Percentiles rank a stretch among this genome's conserved stretches.
These are phyloP conservation scores for Canavalia gladiata DNA, from an alignment of 306 rosid genomes.

Conservation along the genomic window DNA sequence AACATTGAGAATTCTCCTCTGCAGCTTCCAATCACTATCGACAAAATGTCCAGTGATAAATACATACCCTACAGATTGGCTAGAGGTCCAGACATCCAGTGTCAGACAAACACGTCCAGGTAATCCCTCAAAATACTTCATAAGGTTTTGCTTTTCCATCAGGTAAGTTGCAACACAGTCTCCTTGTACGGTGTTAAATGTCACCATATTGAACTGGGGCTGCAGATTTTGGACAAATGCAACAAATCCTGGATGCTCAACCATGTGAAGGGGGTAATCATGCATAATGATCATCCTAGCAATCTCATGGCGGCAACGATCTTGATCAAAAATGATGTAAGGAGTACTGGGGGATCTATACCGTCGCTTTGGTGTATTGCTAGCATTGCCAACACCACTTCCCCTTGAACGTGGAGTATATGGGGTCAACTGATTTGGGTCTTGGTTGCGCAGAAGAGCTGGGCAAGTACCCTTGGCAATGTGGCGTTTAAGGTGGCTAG, in stretches of 20 bases:
- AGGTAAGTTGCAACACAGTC: conserved; percentile 94
- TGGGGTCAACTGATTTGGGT: conserved; percentile 64
- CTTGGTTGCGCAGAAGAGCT: conserved; percentile 77
- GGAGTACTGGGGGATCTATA: conserved; percentile 75
- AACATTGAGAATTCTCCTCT: conserved; percentile 85
- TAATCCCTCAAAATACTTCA: conserved; percentile 71
- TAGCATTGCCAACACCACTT: conserved; percentile 54
- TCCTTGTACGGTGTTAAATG: conserved; percentile 93
- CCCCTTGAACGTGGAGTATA: conserved; percentile 69
- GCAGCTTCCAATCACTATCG: conserved; percentile 91
- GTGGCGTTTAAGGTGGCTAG: conserved; percentile 97
- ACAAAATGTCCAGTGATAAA: conserved; percentile 90
- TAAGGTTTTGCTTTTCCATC: conserved; percentile 74
- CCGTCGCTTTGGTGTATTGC: conserved; percentile 76
- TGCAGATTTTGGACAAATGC: conserved; percentile 89
- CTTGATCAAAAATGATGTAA: conserved; percentile 74
- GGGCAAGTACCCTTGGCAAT: conserved; percentile 93
- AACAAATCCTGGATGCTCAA: conserved; percentile 92
- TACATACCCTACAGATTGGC: conserved; percentile 86
- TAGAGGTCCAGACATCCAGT: conserved; percentile 84
- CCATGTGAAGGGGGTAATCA: conserved; percentile 97
- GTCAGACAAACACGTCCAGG: conserved; percentile 93
- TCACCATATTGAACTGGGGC: conserved; percentile 90
- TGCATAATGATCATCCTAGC: conserved; percentile 98
- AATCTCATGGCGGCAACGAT: conserved; percentile 89